A percentile compares a stretch with the other conserved stretches of the same genome.
Evolutionary conservation across 2,329 filamentous ascomycete species (phyloP).

Genomic region (Cryphonectria parasitica): DNA sequence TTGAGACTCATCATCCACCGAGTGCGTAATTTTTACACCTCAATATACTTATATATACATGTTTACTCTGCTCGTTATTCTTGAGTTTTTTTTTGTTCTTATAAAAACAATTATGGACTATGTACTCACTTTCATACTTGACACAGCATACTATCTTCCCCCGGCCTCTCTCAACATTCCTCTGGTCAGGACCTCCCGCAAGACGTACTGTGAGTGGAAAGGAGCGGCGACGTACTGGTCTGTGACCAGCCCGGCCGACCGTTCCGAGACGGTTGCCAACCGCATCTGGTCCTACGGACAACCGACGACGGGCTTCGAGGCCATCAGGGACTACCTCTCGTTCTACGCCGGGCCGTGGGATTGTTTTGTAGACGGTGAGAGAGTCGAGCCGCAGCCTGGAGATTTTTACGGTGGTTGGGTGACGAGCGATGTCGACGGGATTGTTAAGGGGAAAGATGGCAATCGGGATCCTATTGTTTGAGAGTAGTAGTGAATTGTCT

Average conservation of each 20-base stretch:
- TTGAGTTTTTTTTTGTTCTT: too few species aligned
- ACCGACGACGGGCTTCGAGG: slow-evolving; percentile 55
- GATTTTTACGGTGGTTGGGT: slow-evolving; percentile 70
- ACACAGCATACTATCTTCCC: slow-evolving; percentile 62
- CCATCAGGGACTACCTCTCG: slow-evolving; percentile 59
- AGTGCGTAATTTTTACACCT: slow-evolving; percentile 44
- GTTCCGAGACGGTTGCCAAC: slow-evolving; percentile 46
- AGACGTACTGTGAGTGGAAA: slow-evolving; percentile 64
- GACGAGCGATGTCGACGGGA: slow-evolving; percentile 61
- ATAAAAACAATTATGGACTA: not conserved
- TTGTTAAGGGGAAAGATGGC: slow-evolving; percentile 48
- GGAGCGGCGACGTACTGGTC: slow-evolving; percentile 63
- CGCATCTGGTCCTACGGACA: slow-evolving; percentile 63
- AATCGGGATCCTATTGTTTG: slow-evolving; percentile 44
- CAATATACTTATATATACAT: too few species aligned
- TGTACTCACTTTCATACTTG: not conserved
- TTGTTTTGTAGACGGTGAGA: slow-evolving; percentile 65
- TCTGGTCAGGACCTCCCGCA: slow-evolving; percentile 49
- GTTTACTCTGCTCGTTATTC: not conserved
- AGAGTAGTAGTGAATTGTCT: not conserved
- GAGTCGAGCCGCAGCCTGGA: slow-evolving; percentile 61
- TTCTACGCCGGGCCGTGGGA: slow-evolving; percentile 67
- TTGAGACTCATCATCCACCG: slow-evolving; percentile 66
- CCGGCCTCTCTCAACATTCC: slow-evolving; percentile 51
- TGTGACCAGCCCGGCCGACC: slow-evolving; percentile 45